phyloP scores from a whole-genome alignment of 108 stramenopile genomes.

The Skeletonema costatum region DNA sequence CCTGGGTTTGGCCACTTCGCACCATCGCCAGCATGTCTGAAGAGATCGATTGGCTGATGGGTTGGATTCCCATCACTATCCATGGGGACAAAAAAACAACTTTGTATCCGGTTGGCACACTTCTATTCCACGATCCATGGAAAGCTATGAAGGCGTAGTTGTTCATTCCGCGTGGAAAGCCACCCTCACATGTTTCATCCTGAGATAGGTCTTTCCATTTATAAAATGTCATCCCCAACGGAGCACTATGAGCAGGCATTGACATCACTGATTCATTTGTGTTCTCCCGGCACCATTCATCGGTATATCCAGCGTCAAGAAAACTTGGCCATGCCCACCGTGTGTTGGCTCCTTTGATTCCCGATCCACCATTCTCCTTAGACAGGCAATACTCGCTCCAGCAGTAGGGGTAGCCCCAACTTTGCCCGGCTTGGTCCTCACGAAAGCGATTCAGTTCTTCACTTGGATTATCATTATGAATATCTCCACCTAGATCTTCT shows the following conservation, averaged over 20 bases:
- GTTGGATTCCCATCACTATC: slow-evolving; percentile 53
- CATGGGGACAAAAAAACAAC: slow-evolving; percentile 69
- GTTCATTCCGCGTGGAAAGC: slow-evolving; percentile 63
- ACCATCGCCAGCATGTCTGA: slow-evolving; percentile 49
- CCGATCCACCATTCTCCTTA: slow-evolving; percentile 36
- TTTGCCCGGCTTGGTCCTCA: slow-evolving; percentile 55
- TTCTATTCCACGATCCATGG: slow-evolving; percentile 83
- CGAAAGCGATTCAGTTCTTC: slow-evolving; percentile 78
- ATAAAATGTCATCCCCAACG: slow-evolving; percentile 78
- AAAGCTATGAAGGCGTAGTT: slow-evolving; percentile 76
- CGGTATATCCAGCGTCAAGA: slow-evolving; percentile 44
- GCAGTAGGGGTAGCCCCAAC: slow-evolving; percentile 80
- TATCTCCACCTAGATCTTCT: slow-evolving; percentile 73
- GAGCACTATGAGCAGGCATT: slow-evolving; percentile 80
- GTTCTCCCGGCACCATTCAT: slow-evolving; percentile 68
- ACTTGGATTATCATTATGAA: slow-evolving; percentile 71
- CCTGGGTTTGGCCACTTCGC: slow-evolving; percentile 58
- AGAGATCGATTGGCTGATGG: slow-evolving; percentile 54
- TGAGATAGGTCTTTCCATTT: slow-evolving; percentile 44
- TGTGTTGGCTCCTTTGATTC: slow-evolving; percentile 50
- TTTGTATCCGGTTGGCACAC: slow-evolving; percentile 78
- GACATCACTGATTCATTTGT: slow-evolving; percentile 47
- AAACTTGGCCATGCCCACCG: slow-evolving; percentile 78
- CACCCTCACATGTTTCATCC: slow-evolving; percentile 30
- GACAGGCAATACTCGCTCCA: slow-evolving; percentile 71